Base-by-base conservation (phyloP, 345 rosid species). In the Aquilaria yunnanensis region DNA sequence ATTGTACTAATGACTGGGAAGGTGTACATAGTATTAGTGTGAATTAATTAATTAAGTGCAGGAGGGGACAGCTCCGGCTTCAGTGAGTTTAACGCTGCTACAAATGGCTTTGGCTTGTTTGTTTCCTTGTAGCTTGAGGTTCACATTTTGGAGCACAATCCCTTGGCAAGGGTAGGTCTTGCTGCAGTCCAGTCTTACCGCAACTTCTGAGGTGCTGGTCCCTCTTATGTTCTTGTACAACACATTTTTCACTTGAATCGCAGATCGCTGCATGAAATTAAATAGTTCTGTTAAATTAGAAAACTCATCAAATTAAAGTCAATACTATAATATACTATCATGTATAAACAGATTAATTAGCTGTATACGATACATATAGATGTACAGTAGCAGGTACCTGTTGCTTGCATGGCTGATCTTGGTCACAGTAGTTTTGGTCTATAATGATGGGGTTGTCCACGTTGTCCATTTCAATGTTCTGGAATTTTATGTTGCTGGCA, bases 381-480 rank as follows among this genome's bases (percentile, higher is more conserved):
- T 49, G 47, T 32, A 56, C 60, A 65, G 11, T 12, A 43, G 9
- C 16, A 12, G 16, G 56, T 66, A 87, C 98, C 81, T 85, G 76
- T 59, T 80, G 47, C 62, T 79, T 71, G 88, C 98, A 93, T 0
- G 90, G 80, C 57, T 79, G 56, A 37, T 67, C 60, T 60, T 84
- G 85, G 76, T 93, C 97, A 64, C 98, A 89, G 64, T 93, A 93
- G 65, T 79, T 60, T 47, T 93, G 98, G 59, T 90, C 90, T 57
- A 93, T 83, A 32, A 93, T 86, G 47, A 93, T 93, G 11, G 98
- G 97, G 71, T 93, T 81, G 63, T 59, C 68, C 46, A 93, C 98
- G 16, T 89, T 81, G 1, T 71, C 14, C 97, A 93, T 90, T 37
- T 67, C 72, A 13, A 93, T 77, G 63, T 93, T 86, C 57, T 81